Evolutionary conservation across 2,329 filamentous ascomycete genomes (phyloP).

Genomic region (Claviceps humidiphila): DNA sequence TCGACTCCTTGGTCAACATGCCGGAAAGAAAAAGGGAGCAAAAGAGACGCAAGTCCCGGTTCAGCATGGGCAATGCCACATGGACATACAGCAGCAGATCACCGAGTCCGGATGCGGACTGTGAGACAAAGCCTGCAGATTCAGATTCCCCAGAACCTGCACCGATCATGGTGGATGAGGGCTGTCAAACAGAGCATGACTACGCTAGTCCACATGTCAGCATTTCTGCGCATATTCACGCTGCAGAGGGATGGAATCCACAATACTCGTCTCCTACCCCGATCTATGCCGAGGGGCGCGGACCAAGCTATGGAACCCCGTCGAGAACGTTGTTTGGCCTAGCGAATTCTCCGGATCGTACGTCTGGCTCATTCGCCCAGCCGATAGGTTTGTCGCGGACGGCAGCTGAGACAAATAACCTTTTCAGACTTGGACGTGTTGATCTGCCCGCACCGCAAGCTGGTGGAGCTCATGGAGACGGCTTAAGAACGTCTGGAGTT

Average conservation of each 20-base stretch:
- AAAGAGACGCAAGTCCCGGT: slow-evolving; percentile 53
- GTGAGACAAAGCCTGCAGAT: not conserved
- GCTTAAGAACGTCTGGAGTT: not conserved
- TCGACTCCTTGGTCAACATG: slow-evolving; percentile 52
- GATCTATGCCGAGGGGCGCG: not conserved
- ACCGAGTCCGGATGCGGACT: slow-evolving; percentile 33
- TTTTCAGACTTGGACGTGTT: not conserved
- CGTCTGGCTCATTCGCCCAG: not conserved
- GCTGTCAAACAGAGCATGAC: slow-evolving; percentile 20
- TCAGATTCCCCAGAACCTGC: not conserved
- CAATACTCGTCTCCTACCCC: slow-evolving; percentile 7
- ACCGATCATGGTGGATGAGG: slow-evolving; percentile 22
- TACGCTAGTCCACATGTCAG: slow-evolving; percentile 16
- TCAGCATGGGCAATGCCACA: slow-evolving; percentile 49
- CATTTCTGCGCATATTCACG: slow-evolving; percentile 15
- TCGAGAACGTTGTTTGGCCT: slow-evolving; percentile 6
- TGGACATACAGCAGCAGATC: slow-evolving; percentile 68
- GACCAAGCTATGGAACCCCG: slow-evolving; percentile 5
- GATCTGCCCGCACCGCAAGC: not conserved
- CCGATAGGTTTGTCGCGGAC: not conserved
- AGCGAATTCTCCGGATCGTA: not conserved
- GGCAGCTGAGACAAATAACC: not conserved
- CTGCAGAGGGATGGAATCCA: slow-evolving; percentile 3
- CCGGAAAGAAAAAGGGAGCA: slow-evolving; percentile 29
- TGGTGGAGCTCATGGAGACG: not conserved